Evolutionary conservation across 1,139 yeast species (phyloP).

Genomic region (Geotrichum bryndzae): DNA sequence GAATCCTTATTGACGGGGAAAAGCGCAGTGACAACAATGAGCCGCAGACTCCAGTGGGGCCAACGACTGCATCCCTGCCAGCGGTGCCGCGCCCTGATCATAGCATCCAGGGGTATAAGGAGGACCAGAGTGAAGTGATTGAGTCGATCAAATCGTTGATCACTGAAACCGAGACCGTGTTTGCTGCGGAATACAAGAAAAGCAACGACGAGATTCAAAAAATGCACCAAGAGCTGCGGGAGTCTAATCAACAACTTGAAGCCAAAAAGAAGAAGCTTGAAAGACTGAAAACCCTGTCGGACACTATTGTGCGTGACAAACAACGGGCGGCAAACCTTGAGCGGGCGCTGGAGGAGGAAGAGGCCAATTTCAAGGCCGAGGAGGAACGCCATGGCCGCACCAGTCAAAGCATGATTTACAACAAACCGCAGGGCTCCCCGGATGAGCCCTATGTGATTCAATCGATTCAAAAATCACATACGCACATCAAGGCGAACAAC

Average conservation of each 20-base stretch:
- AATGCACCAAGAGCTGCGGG: conserved; percentile 45
- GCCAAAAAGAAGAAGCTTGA: conserved; percentile 43
- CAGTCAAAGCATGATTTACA: not conserved
- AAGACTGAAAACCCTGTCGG: conserved; percentile 39
- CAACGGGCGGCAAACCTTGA: conserved; percentile 51
- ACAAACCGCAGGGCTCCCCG: not conserved
- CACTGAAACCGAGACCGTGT: conserved; percentile 39
- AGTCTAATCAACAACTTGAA: conserved; percentile 44
- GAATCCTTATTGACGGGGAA: conserved; percentile 36
- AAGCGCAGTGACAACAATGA: not conserved
- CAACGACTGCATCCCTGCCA: not conserved
- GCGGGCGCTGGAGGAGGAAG: conserved; percentile 54
- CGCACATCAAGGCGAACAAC: not conserved
- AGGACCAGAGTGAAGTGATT: conserved; percentile 41
- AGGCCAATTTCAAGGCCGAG: conserved; percentile 43
- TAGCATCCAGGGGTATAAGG: conserved; percentile 16
- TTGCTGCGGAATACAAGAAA: conserved; percentile 43
- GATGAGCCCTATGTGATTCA: conserved; percentile 42
- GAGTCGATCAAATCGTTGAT: conserved; percentile 39
- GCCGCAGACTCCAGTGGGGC: not conserved
- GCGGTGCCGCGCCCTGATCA: not conserved
- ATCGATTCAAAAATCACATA: not conserved
- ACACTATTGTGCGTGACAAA: conserved; percentile 42
- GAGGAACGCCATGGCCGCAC: conserved; percentile 24
- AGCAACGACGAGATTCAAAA: conserved; percentile 44